A percentile compares a stretch with the other conserved stretches of the same genome.
phyloP scores from a whole-genome alignment of 108 stramenopile genomes.

The Conticribra weissflogii region DNA sequence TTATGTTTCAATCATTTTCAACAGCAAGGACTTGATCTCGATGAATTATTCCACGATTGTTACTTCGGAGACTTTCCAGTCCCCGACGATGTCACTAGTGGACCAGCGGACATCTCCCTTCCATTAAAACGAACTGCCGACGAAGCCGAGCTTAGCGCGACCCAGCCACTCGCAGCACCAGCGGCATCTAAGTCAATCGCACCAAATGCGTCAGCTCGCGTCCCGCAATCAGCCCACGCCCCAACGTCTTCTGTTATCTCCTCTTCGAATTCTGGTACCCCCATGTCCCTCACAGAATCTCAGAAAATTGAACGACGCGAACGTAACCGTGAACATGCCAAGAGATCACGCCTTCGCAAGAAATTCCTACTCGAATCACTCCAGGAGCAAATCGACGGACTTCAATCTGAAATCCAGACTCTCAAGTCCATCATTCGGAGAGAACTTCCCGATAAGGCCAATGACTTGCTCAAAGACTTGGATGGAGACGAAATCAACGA shows the following conservation, averaged over 20 bases:
- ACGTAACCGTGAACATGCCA: slow-evolving; percentile 94
- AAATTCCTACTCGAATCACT: slow-evolving; percentile 96
- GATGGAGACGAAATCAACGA: slow-evolving; percentile 38
- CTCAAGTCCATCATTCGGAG: slow-evolving; percentile 66
- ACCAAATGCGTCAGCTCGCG: not conserved
- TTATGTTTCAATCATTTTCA: not conserved
- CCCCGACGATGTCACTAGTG: slow-evolving; percentile 46
- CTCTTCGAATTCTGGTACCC: slow-evolving; percentile 23
- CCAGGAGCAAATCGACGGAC: slow-evolving; percentile 92
- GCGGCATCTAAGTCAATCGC: not conserved
- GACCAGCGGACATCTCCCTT: slow-evolving; percentile 11
- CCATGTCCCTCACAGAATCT: slow-evolving; percentile 69
- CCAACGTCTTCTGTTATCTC: not conserved
- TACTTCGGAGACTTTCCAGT: slow-evolving; percentile 79
- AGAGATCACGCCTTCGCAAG: slow-evolving; percentile 94
- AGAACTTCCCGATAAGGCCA: slow-evolving; percentile 65
- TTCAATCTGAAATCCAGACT: slow-evolving; percentile 81
- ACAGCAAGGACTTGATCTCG: slow-evolving; percentile 68
- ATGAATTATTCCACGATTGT: slow-evolving; percentile 87
- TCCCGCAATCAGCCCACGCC: not conserved
- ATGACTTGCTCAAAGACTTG: slow-evolving; percentile 55
- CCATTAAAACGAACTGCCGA: slow-evolving; percentile 52
- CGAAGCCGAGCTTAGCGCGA: slow-evolving; percentile 32
- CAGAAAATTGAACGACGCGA: slow-evolving; percentile 88
- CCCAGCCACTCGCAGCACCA: not conserved